Evolutionary conservation across 2,329 filamentous ascomycete genomes (phyloP).

Genomic region (Fusarium stilboides): DNA sequence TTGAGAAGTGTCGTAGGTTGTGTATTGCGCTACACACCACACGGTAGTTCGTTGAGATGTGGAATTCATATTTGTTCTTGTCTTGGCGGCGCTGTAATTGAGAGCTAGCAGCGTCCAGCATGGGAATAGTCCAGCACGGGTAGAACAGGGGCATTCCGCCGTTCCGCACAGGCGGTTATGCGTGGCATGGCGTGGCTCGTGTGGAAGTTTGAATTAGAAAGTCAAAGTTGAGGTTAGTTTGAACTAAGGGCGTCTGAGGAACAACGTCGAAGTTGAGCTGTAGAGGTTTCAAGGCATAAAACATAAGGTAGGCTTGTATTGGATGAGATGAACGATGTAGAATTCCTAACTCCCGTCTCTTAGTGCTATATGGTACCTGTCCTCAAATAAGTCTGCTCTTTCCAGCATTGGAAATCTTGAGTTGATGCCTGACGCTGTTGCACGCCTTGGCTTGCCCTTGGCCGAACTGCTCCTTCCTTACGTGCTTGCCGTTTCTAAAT

Average conservation of each 20-base stretch:
- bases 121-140: slow-evolving; percentile 23
- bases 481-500: neutral
- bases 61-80: neutral
- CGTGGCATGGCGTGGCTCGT: slow-evolving; percentile 25
- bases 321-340: neutral
- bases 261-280: neutral
- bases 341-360: slow-evolving; percentile 2
- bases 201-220: slow-evolving; percentile 28
- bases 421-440: neutral
- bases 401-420: neutral
- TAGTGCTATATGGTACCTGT: neutral
- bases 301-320: neutral
- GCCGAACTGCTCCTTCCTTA: slow-evolving; percentile 7
- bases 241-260: neutral
- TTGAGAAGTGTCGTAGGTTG: neutral
- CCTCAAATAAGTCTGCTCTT: neutral
- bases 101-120: slow-evolving; percentile 15
- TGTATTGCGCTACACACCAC: neutral
- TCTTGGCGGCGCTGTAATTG: slow-evolving; percentile 29
- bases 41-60: neutral
- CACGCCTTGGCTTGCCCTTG: neutral
- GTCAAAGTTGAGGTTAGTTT: slow-evolving; percentile 6
- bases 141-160: slow-evolving; percentile 33
- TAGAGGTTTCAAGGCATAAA: neutral
- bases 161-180: slow-evolving; percentile 28